Evolutionary conservation across 208 protist species (phyloP).

Genomic region (Naegleria gruberi): DNA sequence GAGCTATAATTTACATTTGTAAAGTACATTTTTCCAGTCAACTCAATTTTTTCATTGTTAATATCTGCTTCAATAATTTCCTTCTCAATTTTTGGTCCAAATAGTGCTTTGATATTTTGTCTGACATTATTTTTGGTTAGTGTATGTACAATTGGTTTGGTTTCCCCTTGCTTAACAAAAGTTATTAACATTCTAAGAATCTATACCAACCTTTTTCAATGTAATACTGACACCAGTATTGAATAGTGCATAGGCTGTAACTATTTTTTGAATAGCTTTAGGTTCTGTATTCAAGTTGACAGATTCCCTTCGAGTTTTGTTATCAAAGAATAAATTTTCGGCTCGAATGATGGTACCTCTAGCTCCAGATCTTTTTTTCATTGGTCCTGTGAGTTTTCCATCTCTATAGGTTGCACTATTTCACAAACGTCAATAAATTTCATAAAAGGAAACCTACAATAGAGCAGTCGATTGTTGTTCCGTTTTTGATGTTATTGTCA

Average conservation of each 20-base stretch:
- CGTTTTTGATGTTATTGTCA: slow-evolving; percentile 36
- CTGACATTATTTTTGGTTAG: not conserved
- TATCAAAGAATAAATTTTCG: slow-evolving; percentile 79
- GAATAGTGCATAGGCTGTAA: slow-evolving; percentile 44
- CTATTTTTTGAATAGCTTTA: slow-evolving; percentile 68
- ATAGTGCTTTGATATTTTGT: slow-evolving; percentile 8
- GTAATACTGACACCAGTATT: slow-evolving; percentile 43
- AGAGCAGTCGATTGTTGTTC: not conserved
- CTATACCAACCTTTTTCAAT: slow-evolving; percentile 41
- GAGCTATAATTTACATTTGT: slow-evolving; percentile 58
- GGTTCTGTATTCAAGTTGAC: slow-evolving; percentile 82
- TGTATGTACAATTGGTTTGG: not conserved
- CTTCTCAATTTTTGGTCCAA: slow-evolving; percentile 43
- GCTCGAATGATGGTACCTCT: slow-evolving; percentile 65
- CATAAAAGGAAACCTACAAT: not conserved
- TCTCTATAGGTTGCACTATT: slow-evolving; percentile 23
- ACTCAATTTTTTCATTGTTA: slow-evolving; percentile 18
- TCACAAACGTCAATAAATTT: not conserved
- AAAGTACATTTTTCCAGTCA: slow-evolving; percentile 43
- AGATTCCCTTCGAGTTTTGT: slow-evolving; percentile 57
- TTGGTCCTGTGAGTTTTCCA: slow-evolving; percentile 16
- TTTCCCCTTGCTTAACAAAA: not conserved
- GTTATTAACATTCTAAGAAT: not conserved
- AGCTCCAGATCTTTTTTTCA: slow-evolving; percentile 46
- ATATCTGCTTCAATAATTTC: slow-evolving; percentile 51